Evolutionary conservation across 257 asterid species (phyloP).

Genomic region (Solanum virginianum): DNA sequence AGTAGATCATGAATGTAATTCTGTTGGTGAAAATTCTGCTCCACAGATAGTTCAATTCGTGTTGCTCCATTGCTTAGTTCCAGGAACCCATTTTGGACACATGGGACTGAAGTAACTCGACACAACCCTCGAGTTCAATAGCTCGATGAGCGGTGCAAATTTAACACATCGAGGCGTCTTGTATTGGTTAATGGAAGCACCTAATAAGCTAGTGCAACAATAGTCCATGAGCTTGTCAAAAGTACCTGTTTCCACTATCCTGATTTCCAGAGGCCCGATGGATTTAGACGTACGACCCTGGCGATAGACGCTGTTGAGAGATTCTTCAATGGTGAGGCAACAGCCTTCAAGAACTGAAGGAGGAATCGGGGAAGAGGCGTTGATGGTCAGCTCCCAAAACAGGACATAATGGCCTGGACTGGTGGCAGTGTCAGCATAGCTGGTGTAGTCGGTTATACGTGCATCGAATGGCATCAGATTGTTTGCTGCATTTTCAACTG

Average conservation of each 20-base stretch:
- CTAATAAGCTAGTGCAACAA: conserved; percentile 35
- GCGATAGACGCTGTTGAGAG: conserved; percentile 63
- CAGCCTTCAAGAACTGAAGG: conserved; percentile 72
- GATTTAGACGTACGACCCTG: conserved; percentile 50
- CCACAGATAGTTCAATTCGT: neutral
- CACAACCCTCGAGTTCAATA: conserved; percentile 41
- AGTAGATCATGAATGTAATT: neutral
- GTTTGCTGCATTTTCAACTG: conserved; percentile 6
- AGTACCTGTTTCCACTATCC: conserved; percentile 21
- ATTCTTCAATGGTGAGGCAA: conserved; percentile 15
- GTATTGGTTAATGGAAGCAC: conserved; percentile 43
- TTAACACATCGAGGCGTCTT: conserved; percentile 33
- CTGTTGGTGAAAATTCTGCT: neutral
- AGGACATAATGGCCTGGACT: conserved; percentile 72
- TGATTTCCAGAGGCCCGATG: conserved; percentile 72
- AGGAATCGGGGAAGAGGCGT: conserved; percentile 35
- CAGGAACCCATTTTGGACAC: neutral
- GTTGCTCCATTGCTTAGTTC: neutral
- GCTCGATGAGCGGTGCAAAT: conserved; percentile 63
- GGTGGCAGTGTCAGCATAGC: conserved; percentile 49
- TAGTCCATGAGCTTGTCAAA: conserved; percentile 90
- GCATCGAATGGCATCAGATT: conserved; percentile 58
- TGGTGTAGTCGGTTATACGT: conserved; percentile 53
- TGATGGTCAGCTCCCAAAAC: neutral
- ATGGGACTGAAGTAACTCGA: neutral